Conservation (phyloP, 2,329 filamentous ascomycete genomes). For the Ophioceras dolichostomum region DNA sequence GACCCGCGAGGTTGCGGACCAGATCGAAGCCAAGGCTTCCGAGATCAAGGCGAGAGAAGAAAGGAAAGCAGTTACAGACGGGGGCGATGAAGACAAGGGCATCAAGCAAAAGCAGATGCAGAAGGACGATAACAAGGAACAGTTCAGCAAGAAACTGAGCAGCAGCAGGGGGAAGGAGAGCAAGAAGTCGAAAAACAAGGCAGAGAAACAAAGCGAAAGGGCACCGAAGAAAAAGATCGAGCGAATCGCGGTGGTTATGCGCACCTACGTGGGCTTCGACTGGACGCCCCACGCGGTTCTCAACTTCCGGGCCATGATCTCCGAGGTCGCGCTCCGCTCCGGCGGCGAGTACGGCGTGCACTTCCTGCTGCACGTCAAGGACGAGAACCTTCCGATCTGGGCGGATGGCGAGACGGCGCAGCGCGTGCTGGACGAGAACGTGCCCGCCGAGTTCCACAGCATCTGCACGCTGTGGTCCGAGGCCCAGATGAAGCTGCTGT, state of each 20-base stretch:
- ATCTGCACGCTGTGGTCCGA: slow-evolving; percentile 80
- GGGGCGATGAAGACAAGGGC: too few species aligned
- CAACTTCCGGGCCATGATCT: slow-evolving; percentile 70
- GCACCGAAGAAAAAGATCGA: slow-evolving; percentile 30
- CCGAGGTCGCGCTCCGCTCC: slow-evolving; percentile 64
- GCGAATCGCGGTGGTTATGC: slow-evolving; percentile 65
- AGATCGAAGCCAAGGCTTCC: slow-evolving; percentile 7
- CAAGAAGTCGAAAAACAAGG: too few species aligned
- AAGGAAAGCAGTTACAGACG: too few species aligned
- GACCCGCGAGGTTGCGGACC: slow-evolving; percentile 1
- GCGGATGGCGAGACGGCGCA: slow-evolving; percentile 64
- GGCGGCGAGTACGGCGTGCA: slow-evolving; percentile 75
- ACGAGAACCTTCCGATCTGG: slow-evolving; percentile 70
- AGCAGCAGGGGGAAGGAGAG: background rate
- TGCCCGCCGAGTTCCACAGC: slow-evolving; percentile 65
- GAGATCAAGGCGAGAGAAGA: too few species aligned
- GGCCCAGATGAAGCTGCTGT: slow-evolving; percentile 69
- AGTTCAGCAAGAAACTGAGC: slow-evolving; percentile 9
- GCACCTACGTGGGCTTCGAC: slow-evolving; percentile 67
- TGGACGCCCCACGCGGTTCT: slow-evolving; percentile 70
- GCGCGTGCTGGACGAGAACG: slow-evolving; percentile 52
- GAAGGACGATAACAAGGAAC: too few species aligned
- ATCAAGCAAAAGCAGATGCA: too few species aligned
- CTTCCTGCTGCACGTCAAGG: slow-evolving; percentile 75
- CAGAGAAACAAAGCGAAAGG: slow-evolving; percentile 2